Evolutionary conservation across 148 eudicot genomes (phyloP).

Genomic region (Rhododendron mucronatum): DNA sequence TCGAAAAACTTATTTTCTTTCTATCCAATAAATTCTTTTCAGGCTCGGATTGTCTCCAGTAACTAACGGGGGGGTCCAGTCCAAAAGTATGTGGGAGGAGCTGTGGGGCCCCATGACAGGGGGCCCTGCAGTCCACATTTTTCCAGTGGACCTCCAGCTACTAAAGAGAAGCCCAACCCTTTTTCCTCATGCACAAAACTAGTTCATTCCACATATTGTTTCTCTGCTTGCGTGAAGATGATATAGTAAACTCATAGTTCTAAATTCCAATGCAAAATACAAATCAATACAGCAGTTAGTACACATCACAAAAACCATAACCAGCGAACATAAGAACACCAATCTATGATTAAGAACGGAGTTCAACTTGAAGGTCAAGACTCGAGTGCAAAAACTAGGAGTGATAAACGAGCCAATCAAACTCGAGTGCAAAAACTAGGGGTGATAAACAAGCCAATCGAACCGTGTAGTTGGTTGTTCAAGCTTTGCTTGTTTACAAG

Average conservation of each 20-base stretch:
- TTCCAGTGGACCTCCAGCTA: background rate
- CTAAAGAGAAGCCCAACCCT: background rate
- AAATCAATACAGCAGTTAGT: background rate
- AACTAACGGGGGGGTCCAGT: background rate
- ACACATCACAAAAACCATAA: background rate
- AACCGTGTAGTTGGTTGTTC: background rate
- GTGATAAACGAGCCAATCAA: background rate
- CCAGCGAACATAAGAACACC: background rate
- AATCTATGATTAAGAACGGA: background rate
- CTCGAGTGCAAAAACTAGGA: background rate
- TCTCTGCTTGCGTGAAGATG: background rate
- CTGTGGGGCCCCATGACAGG: background rate
- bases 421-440: background rate
- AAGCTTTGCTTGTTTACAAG: background rate
- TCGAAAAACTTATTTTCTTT: background rate
- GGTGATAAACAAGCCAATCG: background rate
- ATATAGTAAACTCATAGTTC: background rate
- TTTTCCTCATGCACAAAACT: background rate
- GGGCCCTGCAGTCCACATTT: background rate
- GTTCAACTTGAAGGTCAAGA: background rate
- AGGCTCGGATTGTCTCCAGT: background rate
- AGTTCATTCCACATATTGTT: background rate
- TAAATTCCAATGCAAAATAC: background rate
- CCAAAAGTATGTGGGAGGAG: background rate
- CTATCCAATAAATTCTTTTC: background rate